A percentile compares a stretch with the other conserved stretches of the same genome.
Evolutionary conservation across 805 yeast species (phyloP).

Genomic region (Candida chilensis): DNA sequence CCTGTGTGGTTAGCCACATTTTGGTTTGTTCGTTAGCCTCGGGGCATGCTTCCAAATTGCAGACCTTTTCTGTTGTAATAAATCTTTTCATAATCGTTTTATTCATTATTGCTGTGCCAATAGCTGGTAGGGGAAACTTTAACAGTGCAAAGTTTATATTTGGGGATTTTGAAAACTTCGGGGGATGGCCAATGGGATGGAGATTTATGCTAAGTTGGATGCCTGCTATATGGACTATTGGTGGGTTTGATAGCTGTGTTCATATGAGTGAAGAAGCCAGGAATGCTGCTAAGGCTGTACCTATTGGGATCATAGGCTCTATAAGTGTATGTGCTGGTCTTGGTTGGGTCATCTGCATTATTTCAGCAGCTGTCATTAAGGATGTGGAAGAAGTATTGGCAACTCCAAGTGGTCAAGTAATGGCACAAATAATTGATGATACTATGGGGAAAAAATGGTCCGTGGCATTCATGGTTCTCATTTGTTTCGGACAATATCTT

Average conservation of each 20-base stretch:
- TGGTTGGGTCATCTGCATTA: constrained; percentile 49
- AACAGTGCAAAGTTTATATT: constrained; percentile 47
- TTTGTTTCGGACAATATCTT: constrained; percentile 51
- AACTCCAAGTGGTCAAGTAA: constrained; percentile 46
- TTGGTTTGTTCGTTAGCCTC: constrained; percentile 48
- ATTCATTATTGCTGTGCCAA: constrained; percentile 56
- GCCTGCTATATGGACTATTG: constrained; percentile 72
- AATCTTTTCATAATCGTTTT: constrained; percentile 45
- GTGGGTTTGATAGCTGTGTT: constrained; percentile 63
- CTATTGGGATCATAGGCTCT: constrained; percentile 55
- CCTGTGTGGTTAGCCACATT: constrained; percentile 44
- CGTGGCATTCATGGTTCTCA: constrained; percentile 48
- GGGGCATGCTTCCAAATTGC: constrained; percentile 45
- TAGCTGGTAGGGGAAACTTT: constrained; percentile 40
- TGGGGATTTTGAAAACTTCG: constrained; percentile 37
- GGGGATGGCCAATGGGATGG: constrained; percentile 56
- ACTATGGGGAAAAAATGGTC: constrained; percentile 61
- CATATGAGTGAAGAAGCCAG: constrained; percentile 68
- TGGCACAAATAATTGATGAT: constrained; percentile 57
- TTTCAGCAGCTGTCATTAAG: constrained; percentile 44
- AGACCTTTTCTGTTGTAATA: constrained; percentile 45
- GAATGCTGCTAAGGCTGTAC: constrained; percentile 54
- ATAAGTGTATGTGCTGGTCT: constrained; percentile 47
- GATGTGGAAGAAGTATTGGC: constrained; percentile 31
- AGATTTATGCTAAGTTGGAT: constrained; percentile 44